These are phyloP conservation scores for Fusarium napiforme DNA, from an alignment of 2,329 filamentous ascomycete species.

Conservation along the genomic window DNA sequence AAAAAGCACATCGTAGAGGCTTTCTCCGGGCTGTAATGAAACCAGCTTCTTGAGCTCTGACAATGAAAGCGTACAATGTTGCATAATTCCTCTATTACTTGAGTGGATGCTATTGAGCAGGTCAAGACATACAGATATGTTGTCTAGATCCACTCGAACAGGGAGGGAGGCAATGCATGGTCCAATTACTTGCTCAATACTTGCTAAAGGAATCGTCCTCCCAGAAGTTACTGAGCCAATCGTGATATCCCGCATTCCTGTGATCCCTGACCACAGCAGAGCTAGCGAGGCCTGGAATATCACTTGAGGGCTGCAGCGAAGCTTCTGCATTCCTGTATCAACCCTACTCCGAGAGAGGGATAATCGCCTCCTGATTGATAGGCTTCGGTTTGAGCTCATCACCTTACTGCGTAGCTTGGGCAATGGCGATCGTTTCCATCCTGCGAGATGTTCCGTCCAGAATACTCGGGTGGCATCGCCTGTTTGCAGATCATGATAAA, in stretches of 20 bases:
- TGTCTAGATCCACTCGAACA: conserved; percentile 69
- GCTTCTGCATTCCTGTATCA: conserved; percentile 49
- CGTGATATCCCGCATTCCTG: conserved; percentile 72
- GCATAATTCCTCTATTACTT: conserved; percentile 72
- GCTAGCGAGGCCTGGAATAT: conserved; percentile 79
- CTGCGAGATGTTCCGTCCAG: conserved; percentile 75
- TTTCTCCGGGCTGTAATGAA: conserved; percentile 63
- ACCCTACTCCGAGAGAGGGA: conserved; percentile 30
- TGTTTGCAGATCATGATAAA: conserved; percentile 51
- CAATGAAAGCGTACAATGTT: conserved; percentile 72
- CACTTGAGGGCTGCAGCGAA: conserved; percentile 71
- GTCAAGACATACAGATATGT: conserved; percentile 64
- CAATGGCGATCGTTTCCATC: conserved; percentile 63
- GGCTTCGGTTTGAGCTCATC: conserved; percentile 37
- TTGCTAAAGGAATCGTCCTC: conserved; percentile 75
- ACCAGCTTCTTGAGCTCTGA: conserved; percentile 74
- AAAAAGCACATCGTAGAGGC: conserved; percentile 81
- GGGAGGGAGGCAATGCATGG: conserved; percentile 84
- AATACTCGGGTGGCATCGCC: conserved; percentile 65
- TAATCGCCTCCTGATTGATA: conserved; percentile 25
- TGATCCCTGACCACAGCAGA: conserved; percentile 72
- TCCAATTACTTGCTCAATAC: conserved; percentile 79
- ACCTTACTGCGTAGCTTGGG: conserved; percentile 59
- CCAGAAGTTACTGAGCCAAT: conserved; percentile 87
- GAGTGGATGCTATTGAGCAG: conserved; percentile 72